These are phyloP conservation scores for Talaromyces sp. DNA, from an alignment of 2,329 filamentous ascomycete genomes.

Conservation along the genomic window DNA sequence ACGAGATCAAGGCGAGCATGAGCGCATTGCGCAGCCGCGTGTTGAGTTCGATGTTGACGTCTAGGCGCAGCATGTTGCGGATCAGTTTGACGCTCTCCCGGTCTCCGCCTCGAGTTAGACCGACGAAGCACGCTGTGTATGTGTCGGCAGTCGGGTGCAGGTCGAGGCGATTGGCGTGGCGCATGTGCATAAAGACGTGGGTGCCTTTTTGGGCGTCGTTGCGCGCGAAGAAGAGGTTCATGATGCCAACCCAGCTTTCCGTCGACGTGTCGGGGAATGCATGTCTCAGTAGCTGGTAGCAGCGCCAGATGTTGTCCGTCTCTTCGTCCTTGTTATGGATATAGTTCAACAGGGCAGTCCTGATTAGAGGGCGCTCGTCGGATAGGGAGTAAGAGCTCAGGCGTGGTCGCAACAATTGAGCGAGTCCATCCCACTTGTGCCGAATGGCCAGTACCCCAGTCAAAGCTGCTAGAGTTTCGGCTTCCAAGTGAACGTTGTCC, in stretches of 20 bases:
- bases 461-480: conserved; percentile 69
- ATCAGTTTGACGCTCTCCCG: conserved; percentile 65
- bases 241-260: conserved; percentile 62
- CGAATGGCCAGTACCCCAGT: conserved; percentile 68
- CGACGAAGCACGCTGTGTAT: conserved; percentile 73
- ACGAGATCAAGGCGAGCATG: conserved; percentile 77
- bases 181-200: conserved; percentile 89
- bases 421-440: conserved; percentile 72
- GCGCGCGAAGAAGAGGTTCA: conserved; percentile 76
- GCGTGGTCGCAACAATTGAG: conserved; percentile 73
- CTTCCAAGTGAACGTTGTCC: conserved; percentile 62
- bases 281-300: conserved; percentile 54
- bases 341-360: conserved; percentile 62
- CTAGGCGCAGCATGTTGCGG: conserved; percentile 92
- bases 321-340: conserved; percentile 58
- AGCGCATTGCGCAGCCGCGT: conserved; percentile 77
- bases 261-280: conserved; percentile 60
- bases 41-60: conserved; percentile 69
- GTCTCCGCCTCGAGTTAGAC: conserved; percentile 60
- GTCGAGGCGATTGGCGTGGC: conserved; percentile 60
- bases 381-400: conserved; percentile 28
- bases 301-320: conserved; percentile 58
- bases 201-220: conserved; percentile 77
- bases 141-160: conserved; percentile 66
- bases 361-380: conserved; percentile 62